Base-by-base conservation (phyloP, 2,329 filamentous ascomycete genomes). In the Colletotrichum musae region DNA sequence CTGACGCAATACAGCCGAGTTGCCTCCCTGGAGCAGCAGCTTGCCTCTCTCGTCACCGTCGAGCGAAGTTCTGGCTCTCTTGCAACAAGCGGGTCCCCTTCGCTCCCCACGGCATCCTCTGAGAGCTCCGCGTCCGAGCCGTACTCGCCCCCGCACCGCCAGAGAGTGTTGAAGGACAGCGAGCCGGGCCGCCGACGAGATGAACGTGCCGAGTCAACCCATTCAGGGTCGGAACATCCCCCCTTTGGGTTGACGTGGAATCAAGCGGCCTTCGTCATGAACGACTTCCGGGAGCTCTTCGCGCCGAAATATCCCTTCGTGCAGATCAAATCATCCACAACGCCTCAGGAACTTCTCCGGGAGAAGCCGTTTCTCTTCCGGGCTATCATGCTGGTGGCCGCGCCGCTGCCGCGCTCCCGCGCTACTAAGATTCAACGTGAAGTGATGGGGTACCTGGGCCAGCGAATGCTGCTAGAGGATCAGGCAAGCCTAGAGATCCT, bases 401-500 rank as follows among this genome's bases (percentile, higher is more conserved):
- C 77, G 6, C 76, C 77, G 4, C 68, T 78, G 3, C 76, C 73
- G 52, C 68, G 71, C 26, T 66, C 76, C 3, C 73, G 74, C 26
- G 64, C 79, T 28, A 75, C 73, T n/a, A 82, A 77, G 75, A 86
- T 81, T 74, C 83, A 73, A 75, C 81, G 75, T 52, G 82, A 81
- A 47, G 77, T 81, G 24, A 77, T 82, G 70, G 79, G 79, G 6
- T 82, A 84, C 73, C 72, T 86, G 36, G 79, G 82, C 6, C 77
- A 83, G 21, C 80, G 81, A 41, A 74, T 84, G 57, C 58, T 87
- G 0, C 77, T 84, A 1, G 77, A 80, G 66, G 80, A 80, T 18
- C 79, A 84, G 47, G 76, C 76, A 39, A 79, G 76, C 16, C 65
- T 87, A 9, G 84, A 85, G 64, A 73, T 84, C 3, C 77, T 87